Base-by-base conservation (phyloP, 2,329 filamentous ascomycete species). In the Ophidiomyces ophidiicola region DNA sequence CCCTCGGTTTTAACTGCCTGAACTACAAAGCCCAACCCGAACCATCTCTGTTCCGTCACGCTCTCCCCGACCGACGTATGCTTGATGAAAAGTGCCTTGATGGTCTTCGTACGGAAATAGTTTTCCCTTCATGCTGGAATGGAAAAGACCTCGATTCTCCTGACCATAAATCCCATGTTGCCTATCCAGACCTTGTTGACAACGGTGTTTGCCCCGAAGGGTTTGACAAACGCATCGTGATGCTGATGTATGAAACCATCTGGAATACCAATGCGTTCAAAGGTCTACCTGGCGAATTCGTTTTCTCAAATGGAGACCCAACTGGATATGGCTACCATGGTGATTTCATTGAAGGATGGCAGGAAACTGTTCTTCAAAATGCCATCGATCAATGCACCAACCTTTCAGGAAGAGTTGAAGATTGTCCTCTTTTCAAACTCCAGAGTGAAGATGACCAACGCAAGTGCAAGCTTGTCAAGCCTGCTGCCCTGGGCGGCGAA, bases 1-100 rank as follows among this genome's bases (percentile, higher is more conserved):
- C 87, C 6, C 52, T 94, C 19, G 88, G 90, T 3, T 94, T 94
- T 73, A 96, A 96, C 69, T 96, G 90, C 62, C 65, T 98, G 44
- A 79, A 96, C 72, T 94, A 94, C 56, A 53, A 51, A 21, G 66
- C 61, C 17, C 51, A 51, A 12, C 67, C 81, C 2, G 86, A 94
- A 59, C 70, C 72, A 1, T 81, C 86, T 10, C 71, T 93, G 24
- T 81, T 76, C 59, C 84, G 87, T 48, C 87, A 94, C 60, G 78
- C 74, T 56, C 53, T 94, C 50, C 87, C 88, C 0, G 72, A 80
- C 51, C 92, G 93, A 69, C 61, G 63, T 0, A 92, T 75, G 55
- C 69, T 94, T 24, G 86, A 94, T 54, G 70, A 70, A 39, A 78
- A 88, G 62, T 96, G 88, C 63, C 62, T 64, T n/a, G 72, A 92